phyloP scores from a whole-genome alignment of 495 filamentous ascomycete genomes.

The Penicilliopsis zonata region DNA sequence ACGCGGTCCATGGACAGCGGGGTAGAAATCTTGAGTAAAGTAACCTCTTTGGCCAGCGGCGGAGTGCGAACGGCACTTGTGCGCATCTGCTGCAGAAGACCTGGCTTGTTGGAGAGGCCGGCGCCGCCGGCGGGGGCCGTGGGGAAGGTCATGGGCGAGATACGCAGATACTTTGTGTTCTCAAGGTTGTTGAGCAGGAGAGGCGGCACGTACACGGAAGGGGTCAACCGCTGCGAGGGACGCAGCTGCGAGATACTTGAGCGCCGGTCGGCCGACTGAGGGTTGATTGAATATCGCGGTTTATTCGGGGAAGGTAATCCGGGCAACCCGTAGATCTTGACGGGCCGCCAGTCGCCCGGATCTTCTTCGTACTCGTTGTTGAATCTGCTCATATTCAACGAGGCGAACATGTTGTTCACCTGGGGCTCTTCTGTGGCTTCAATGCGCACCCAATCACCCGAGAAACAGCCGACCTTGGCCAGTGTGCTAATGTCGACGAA shows the following conservation, averaged over 20 bases:
- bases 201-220: constrained; percentile 69
- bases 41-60: constrained; percentile 82
- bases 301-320: constrained; percentile 45
- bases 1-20: constrained; percentile 75
- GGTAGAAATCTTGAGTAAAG: constrained; percentile 78
- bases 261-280: constrained; percentile 26
- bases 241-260: constrained; percentile 43
- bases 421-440: constrained; percentile 60
- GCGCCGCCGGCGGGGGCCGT: constrained; percentile 16
- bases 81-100: constrained; percentile 30
- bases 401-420: constrained; percentile 38
- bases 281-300: constrained; percentile 41
- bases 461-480: constrained; percentile 86
- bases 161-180: constrained; percentile 56
- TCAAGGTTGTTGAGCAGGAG: constrained; percentile 76
- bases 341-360: constrained; percentile 58
- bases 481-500: constrained; percentile 80
- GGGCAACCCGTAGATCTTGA: constrained; percentile 76
- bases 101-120: too few species aligned
- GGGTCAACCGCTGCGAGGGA: constrained; percentile 25
- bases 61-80: constrained; percentile 47
- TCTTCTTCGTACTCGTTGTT: constrained; percentile 30
- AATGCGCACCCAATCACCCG: constrained; percentile 92
- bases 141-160: constrained; percentile 53
- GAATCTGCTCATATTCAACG: constrained; percentile 37